Percentiles rank a stretch among this genome's conserved stretches.
phyloP scores from a whole-genome alignment of 2,329 filamentous ascomycete species.

The Ophiostoma sp. region DNA sequence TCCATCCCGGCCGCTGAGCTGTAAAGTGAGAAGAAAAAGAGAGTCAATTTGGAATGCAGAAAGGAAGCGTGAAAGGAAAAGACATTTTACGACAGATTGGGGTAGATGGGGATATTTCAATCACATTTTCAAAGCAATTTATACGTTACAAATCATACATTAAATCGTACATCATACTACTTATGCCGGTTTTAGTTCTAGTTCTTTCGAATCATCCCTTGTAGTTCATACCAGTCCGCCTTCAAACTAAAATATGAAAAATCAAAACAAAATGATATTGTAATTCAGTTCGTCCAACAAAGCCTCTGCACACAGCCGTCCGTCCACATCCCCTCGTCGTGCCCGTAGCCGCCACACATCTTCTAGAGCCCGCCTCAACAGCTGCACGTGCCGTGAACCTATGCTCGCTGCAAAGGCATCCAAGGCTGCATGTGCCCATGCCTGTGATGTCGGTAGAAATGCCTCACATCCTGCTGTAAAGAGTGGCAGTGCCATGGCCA shows the following conservation, averaged over 20 bases:
- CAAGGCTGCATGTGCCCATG: slow-evolving; percentile 26
- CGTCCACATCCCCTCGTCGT: slow-evolving; percentile 12
- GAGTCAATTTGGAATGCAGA: no score
- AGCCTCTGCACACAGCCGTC: slow-evolving; percentile 13
- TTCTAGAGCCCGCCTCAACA: slow-evolving; percentile 17
- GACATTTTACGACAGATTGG: no score
- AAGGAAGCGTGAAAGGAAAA: no score
- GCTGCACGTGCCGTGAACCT: slow-evolving; percentile 21
- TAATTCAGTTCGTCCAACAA: slow-evolving; percentile 22
- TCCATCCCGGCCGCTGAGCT: slow-evolving; percentile 15
- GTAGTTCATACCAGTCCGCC: no score
- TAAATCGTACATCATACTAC: no score
- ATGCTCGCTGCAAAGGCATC: slow-evolving; percentile 22
- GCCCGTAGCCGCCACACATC: slow-evolving; percentile 24
- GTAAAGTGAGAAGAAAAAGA: neutral
- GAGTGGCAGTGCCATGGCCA: slow-evolving; percentile 27
- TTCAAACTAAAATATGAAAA: no score
- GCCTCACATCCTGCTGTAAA: slow-evolving; percentile 27
- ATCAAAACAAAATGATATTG: slow-evolving; percentile 24
- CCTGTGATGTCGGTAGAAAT: slow-evolving; percentile 1
- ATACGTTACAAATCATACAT: no score
- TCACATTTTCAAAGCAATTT: no score
- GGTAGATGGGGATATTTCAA: no score
- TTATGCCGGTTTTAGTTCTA: no score
- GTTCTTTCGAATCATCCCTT: no score